Percentiles rank a stretch among this genome's conserved stretches.
Evolutionary conservation across 1,284 basidiomycete species (phyloP).

Genomic region (Austroboletus novae-zelandiae): DNA sequence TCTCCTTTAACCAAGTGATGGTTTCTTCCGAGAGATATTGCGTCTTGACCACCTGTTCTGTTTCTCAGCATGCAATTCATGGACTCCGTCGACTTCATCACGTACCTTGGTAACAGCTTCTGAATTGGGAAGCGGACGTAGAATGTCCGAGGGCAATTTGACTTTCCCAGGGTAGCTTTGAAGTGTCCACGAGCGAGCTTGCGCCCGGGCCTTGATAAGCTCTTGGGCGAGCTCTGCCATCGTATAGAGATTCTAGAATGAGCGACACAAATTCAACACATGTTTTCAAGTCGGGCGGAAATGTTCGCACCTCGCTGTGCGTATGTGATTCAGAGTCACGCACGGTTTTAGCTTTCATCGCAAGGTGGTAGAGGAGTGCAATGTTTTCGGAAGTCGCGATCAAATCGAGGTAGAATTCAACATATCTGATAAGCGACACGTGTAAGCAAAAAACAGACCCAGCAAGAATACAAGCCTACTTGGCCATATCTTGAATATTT

Average conservation of each 20-base stretch:
- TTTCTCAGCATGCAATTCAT: constrained; percentile 4
- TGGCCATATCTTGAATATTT: constrained; percentile 69
- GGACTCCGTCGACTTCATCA: neutral
- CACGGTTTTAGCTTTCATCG: constrained; percentile 83
- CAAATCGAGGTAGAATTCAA: constrained; percentile 84
- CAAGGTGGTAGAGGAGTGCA: constrained; percentile 80
- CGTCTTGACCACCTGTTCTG: constrained; percentile 55
- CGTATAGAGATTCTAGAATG: constrained; percentile 88
- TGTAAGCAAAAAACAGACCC: neutral
- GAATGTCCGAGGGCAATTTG: constrained; percentile 80
- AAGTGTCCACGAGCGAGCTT: constrained; percentile 72
- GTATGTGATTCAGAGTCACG: constrained; percentile 68
- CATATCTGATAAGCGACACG: constrained; percentile 55
- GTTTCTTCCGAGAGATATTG: constrained; percentile 65
- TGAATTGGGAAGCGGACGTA: constrained; percentile 60
- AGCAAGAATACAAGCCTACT: constrained; percentile 42
- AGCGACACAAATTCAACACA: constrained; percentile 28
- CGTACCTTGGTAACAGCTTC: constrained; percentile 63
- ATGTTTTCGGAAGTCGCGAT: constrained; percentile 78
- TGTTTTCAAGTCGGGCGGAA: neutral
- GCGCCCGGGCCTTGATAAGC: constrained; percentile 73
- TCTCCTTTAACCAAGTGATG: constrained; percentile 51
- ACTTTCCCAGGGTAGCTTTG: constrained; percentile 80
- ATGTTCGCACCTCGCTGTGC: constrained; percentile 59
- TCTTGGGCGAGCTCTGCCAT: constrained; percentile 88